Conservation (phyloP, 2,329 filamentous ascomycete species). For the Xylaria sp. region DNA sequence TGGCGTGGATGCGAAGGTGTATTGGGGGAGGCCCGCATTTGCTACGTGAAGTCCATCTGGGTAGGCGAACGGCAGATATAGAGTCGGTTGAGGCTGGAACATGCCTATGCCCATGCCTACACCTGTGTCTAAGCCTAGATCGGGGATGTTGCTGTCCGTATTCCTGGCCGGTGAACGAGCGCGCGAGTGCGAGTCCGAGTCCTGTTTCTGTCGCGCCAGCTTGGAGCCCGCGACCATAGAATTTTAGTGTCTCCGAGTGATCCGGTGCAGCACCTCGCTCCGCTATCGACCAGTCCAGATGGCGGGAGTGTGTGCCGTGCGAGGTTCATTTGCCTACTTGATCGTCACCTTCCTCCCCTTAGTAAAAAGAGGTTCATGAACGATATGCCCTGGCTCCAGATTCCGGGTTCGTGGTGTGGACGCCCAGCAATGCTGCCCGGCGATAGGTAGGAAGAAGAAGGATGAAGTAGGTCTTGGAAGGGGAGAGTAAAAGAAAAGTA, state of each 20-base stretch:
- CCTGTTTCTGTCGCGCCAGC: slow-evolving; percentile 35
- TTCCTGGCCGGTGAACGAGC: slow-evolving; percentile 29
- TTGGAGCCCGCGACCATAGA: slow-evolving; percentile 31
- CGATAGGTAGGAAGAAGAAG: slow-evolving; percentile 18
- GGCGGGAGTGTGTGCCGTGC: slow-evolving; percentile 23
- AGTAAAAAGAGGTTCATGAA: slow-evolving; percentile 18
- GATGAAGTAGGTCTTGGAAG: slow-evolving; percentile 15
- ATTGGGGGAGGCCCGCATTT: slow-evolving; percentile 44
- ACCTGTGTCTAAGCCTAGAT: slow-evolving; percentile 46
- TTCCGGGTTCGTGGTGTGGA: slow-evolving; percentile 40
- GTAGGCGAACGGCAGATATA: slow-evolving; percentile 57
- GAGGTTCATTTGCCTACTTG: slow-evolving; percentile 33
- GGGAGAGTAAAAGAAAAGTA: slow-evolving; percentile 14
- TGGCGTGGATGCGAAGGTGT: slow-evolving; percentile 46
- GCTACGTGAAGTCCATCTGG: slow-evolving; percentile 50
- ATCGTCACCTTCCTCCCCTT: slow-evolving; percentile 17
- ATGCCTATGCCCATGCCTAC: slow-evolving; percentile 47
- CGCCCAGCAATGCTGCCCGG: slow-evolving; percentile 28
- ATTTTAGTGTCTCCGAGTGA: slow-evolving; percentile 23
- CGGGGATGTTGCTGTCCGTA: slow-evolving; percentile 18
- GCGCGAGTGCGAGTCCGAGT: slow-evolving; percentile 26
- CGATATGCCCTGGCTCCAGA: slow-evolving; percentile 19
- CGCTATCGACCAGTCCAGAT: slow-evolving; percentile 25
- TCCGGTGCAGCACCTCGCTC: slow-evolving; percentile 22
- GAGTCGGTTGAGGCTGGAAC: slow-evolving; percentile 65